Evolutionary conservation across 495 filamentous ascomycete species (phyloP).

Genomic region (Xanthoparmelia taractica): DNA sequence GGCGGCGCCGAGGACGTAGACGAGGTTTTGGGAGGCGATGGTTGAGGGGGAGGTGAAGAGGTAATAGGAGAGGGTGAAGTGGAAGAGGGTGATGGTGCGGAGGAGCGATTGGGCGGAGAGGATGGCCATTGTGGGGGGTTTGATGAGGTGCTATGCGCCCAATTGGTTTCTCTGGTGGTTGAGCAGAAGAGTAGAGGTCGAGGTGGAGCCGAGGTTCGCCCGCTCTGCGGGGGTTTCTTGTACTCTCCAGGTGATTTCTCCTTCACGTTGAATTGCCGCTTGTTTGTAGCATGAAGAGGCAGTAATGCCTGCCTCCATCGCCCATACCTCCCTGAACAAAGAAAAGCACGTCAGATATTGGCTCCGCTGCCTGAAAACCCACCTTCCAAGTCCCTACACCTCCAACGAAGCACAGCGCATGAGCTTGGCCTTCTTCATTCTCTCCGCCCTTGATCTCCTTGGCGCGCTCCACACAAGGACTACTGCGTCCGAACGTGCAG

Average conservation of each 20-base stretch:
- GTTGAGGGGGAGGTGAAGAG: conserved; percentile 62
- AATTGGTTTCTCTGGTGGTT: neutral
- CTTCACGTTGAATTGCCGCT: too few relatives aligned
- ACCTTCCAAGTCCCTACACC: conserved; percentile 73
- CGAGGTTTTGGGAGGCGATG: conserved; percentile 70
- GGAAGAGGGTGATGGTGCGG: conserved; percentile 69
- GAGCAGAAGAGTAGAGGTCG: neutral
- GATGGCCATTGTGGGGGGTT: conserved; percentile 57
- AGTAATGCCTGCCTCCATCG: conserved; percentile 26
- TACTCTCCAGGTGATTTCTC: too few relatives aligned
- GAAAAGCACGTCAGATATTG: conserved; percentile 83
- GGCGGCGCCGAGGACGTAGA: conserved; percentile 75
- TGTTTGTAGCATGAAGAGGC: neutral
- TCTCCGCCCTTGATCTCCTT: conserved; percentile 75
- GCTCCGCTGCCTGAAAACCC: conserved; percentile 75
- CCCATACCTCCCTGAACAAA: conserved; percentile 48
- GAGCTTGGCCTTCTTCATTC: conserved; percentile 77
- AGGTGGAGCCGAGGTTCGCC: neutral
- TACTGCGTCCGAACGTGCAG: conserved; percentile 49
- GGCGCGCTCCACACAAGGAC: conserved; percentile 51
- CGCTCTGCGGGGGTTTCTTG: neutral
- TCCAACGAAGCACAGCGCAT: conserved; percentile 84
- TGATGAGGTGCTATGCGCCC: neutral
- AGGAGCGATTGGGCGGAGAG: conserved; percentile 70
- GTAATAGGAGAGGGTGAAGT: conserved; percentile 73